Evolutionary conservation across 2,329 filamentous ascomycete genomes (phyloP).

Genomic region (Drechslera avenae): DNA sequence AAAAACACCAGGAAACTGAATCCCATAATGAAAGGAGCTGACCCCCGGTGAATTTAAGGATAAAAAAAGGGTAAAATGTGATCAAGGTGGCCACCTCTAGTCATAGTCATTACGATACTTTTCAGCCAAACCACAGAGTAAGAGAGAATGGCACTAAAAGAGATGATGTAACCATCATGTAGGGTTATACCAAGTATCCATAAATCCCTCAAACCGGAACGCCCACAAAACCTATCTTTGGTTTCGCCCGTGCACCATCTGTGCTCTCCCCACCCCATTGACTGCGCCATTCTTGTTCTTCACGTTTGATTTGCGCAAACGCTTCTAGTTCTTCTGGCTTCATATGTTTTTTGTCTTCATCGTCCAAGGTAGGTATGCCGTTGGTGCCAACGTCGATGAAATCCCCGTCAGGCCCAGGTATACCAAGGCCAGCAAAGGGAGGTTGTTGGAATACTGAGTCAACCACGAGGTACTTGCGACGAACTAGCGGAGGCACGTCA

Average conservation of each 20-base stretch:
- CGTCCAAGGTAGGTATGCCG: constrained; percentile 67
- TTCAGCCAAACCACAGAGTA: too few species aligned
- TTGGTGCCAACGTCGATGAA: constrained; percentile 55
- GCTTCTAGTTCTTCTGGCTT: constrained; percentile 73
- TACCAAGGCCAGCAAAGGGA: constrained; percentile 61
- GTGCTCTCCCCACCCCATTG: constrained; percentile 73
- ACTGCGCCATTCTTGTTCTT: constrained; percentile 73
- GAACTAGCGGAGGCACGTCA: constrained; percentile 60
- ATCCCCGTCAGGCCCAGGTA: constrained; percentile 63
- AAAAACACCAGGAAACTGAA: neutral
- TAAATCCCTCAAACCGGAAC: constrained; percentile 51
- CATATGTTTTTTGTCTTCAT: constrained; percentile 69
- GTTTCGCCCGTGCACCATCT: constrained; percentile 55
- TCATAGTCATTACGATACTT: too few species aligned
- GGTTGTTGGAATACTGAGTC: constrained; percentile 66
- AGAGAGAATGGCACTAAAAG: too few species aligned
- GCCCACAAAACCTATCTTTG: constrained; percentile 56
- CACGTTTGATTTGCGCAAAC: constrained; percentile 69
- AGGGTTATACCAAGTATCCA: neutral
- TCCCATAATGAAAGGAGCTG: too few species aligned
- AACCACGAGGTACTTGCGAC: constrained; percentile 66
- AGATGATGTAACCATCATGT: neutral
- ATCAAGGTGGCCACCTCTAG: too few species aligned
- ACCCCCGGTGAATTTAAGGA: too few species aligned
- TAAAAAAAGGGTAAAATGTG: too few species aligned